phyloP scores from a whole-genome alignment of 1,284 basidiomycete genomes.

The Ganoderma lingzhi region DNA sequence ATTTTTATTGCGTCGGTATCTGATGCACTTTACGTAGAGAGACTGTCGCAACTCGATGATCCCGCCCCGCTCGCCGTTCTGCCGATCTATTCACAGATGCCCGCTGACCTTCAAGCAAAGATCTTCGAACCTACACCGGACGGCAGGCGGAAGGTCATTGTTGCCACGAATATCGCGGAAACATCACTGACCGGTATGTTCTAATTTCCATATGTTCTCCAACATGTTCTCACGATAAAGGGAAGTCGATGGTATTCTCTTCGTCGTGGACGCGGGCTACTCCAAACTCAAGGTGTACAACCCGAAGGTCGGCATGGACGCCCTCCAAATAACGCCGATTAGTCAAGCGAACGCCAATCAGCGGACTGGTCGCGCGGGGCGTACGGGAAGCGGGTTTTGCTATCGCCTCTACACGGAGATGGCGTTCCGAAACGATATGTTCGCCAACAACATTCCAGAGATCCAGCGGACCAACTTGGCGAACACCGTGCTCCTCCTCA shows the following conservation, averaged over 20 bases:
- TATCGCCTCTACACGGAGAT: constrained; percentile 98
- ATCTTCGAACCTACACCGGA: constrained; percentile 97
- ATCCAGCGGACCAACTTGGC: constrained; percentile 97
- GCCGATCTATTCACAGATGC: constrained; percentile 99
- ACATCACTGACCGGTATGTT: constrained; percentile 89
- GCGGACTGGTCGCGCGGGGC: constrained; percentile 93
- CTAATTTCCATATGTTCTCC: background rate
- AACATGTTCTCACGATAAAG: constrained; percentile 2
- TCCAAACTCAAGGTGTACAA: constrained; percentile 99
- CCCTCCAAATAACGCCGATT: constrained; percentile 98
- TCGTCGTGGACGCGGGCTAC: constrained; percentile 96
- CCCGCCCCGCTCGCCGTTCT: constrained; percentile 87
- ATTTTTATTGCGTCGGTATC: constrained; percentile 34
- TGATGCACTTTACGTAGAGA: constrained; percentile 66
- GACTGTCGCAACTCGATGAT: constrained; percentile 90
- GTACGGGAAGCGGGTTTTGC: constrained; percentile 95
- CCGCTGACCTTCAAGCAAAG: constrained; percentile 97
- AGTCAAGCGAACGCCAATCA: constrained; percentile 98
- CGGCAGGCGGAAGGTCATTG: constrained; percentile 95
- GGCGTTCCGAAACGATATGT: constrained; percentile 98
- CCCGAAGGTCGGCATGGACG: constrained; percentile 99
- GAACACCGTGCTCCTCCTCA: constrained; percentile 93
- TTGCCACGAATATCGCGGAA: constrained; percentile 99
- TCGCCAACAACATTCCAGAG: constrained; percentile 95
- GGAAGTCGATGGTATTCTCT: constrained; percentile 95